phyloP scores from a whole-genome alignment of 306 rosid genomes.

The Pterocarpus santalinus region DNA sequence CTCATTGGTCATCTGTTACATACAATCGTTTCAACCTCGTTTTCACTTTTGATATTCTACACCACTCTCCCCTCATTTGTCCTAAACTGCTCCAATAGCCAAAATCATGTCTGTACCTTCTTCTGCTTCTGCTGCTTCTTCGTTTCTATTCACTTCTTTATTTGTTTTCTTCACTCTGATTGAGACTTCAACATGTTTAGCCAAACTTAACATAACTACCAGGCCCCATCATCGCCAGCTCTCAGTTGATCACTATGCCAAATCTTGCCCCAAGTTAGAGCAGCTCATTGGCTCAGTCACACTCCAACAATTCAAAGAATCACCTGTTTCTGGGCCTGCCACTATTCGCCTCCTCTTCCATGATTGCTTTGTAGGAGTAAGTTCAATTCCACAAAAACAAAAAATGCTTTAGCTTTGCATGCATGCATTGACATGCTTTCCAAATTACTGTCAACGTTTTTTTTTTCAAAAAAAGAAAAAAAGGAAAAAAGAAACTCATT shows the following conservation, averaged over 20 bases:
- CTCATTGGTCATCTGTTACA: conserved; percentile 42
- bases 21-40: conserved; percentile 37
- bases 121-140: conserved; percentile 41
- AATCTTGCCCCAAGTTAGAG: conserved; percentile 82
- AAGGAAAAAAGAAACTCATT: neutral
- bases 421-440: conserved; percentile 40
- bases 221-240: conserved; percentile 56
- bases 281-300: conserved; percentile 74
- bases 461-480: too few species aligned
- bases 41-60: conserved; percentile 15
- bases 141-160: conserved; percentile 47
- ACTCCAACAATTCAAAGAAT: conserved; percentile 76
- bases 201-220: conserved; percentile 31
- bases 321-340: conserved; percentile 91
- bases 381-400: conserved; percentile 3
- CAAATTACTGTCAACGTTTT: neutral
- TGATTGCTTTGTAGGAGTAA: conserved; percentile 94
- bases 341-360: conserved; percentile 95
- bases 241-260: conserved; percentile 67
- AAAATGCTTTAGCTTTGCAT: conserved; percentile 10
- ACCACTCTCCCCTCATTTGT: conserved; percentile 53
- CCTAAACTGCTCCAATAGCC: conserved; percentile 58
- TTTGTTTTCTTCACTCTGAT: conserved; percentile 46
- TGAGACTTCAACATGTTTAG: conserved; percentile 44
- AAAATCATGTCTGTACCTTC: conserved; percentile 61